phyloP scores from a whole-genome alignment of 169 alveolate species.

The Fabrea salina region DNA sequence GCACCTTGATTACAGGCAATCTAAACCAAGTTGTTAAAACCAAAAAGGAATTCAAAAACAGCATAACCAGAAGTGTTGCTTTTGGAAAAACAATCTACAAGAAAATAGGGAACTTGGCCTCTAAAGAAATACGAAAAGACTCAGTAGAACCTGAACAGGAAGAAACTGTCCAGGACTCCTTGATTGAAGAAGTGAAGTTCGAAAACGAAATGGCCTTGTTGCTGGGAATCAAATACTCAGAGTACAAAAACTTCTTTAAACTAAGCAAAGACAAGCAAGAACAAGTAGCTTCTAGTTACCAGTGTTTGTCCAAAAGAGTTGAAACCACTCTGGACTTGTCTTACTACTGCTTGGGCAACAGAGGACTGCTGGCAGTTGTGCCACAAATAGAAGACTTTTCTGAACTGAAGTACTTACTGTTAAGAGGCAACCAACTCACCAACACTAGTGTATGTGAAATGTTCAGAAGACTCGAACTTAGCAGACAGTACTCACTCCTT shows the following conservation, averaged over 20 bases:
- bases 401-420: not conserved
- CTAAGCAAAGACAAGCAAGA: not conserved
- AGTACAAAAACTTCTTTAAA: not conserved
- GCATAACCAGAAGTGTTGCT: not conserved
- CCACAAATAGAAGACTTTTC: conserved; percentile 25
- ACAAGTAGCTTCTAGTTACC: not conserved
- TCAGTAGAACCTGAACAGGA: not conserved
- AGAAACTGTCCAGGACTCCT: not conserved
- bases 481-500: not conserved
- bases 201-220: conserved; percentile 15
- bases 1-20: too few species aligned
- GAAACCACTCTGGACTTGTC: not conserved
- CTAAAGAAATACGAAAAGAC: not conserved
- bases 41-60: not conserved
- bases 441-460: not conserved
- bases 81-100: not conserved
- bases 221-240: not conserved
- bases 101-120: not conserved
- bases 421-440: not conserved
- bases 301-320: not conserved
- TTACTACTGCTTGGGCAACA: conserved; percentile 11
- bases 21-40: not conserved
- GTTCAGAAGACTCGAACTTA: not conserved
- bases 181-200: not conserved
- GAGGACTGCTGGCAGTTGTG: conserved; percentile 17